These are phyloP conservation scores for Cajanus cajan DNA, from an alignment of 306 rosid species.

Conservation along the genomic window DNA sequence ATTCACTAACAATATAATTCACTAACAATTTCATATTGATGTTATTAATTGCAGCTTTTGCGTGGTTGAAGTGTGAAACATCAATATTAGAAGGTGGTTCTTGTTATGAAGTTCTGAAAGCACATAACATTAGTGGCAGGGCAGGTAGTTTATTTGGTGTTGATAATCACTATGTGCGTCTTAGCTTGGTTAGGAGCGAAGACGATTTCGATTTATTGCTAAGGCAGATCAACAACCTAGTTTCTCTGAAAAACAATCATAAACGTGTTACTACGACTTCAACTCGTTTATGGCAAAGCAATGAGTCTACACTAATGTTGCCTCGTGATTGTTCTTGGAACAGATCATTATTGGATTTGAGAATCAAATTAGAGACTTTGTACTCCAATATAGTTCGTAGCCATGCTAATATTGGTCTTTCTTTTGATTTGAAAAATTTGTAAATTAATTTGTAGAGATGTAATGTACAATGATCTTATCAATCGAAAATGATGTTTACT, in stretches of 20 bases:
- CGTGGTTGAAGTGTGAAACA: constrained; percentile 53
- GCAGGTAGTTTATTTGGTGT: constrained; percentile 38
- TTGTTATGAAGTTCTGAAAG: constrained; percentile 37
- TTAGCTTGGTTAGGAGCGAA: constrained; percentile 41
- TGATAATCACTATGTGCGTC: constrained; percentile 45
- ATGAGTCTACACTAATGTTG: background rate
- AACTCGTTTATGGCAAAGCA: background rate
- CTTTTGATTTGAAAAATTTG: background rate
- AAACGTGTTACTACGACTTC: background rate
- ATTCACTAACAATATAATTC: no score
- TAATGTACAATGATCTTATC: no score
- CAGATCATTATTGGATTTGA: background rate
- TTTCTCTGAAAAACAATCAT: constrained; percentile 22
- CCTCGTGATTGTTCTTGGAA: background rate
- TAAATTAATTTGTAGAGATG: no score
- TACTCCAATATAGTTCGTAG: background rate
- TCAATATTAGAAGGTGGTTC: constrained; percentile 30
- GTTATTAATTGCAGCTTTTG: constrained; percentile 48
- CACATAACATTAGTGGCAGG: constrained; percentile 36
- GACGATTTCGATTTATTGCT: constrained; percentile 49
- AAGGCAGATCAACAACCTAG: constrained; percentile 29
- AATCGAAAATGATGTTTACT: no score
- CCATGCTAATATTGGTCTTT: background rate
- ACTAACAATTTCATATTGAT: background rate
- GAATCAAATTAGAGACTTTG: background rate